Percentiles rank a stretch among this genome's conserved stretches.
phyloP scores from a whole-genome alignment of 164 flowering plant genomes.

The Euptelea pleiosperma region DNA sequence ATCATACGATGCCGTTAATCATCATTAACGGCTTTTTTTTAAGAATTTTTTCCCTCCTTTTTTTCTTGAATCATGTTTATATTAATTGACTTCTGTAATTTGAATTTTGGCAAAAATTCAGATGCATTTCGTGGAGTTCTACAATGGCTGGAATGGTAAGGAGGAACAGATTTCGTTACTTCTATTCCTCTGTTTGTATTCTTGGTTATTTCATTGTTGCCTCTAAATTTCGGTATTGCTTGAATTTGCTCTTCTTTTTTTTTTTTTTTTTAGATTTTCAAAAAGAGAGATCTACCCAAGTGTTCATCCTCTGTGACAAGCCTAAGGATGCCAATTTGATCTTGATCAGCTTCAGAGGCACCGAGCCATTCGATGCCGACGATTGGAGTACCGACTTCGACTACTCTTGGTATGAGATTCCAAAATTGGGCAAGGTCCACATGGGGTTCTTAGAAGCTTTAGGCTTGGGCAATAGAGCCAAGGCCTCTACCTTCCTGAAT shows the following conservation, averaged over 20 bases:
- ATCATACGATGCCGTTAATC: no score
- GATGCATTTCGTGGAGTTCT: conserved; percentile 80
- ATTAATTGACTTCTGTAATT: background rate
- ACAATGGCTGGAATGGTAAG: conserved; percentile 77
- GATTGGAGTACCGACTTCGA: conserved; percentile 83
- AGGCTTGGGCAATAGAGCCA: conserved; percentile 59
- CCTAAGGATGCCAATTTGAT: conserved; percentile 59
- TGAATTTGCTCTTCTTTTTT: background rate
- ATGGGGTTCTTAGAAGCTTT: conserved; percentile 76
- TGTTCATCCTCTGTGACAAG: conserved; percentile 55
- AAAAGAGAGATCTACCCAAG: conserved; percentile 58
- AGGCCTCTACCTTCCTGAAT: conserved; percentile 45
- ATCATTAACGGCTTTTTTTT: no score
- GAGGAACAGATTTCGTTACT: background rate
- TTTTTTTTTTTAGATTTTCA: conserved; percentile 40
- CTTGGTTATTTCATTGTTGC: background rate
- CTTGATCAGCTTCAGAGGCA: conserved; percentile 74
- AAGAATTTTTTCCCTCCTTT: background rate
- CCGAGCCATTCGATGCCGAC: conserved; percentile 76
- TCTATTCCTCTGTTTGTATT: background rate
- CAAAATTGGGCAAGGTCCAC: conserved; percentile 61
- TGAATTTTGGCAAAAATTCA: conserved; percentile 24
- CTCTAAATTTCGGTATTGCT: background rate
- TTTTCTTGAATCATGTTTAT: background rate
- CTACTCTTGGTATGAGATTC: conserved; percentile 78